Evolutionary conservation across 2,329 filamentous ascomycete species (phyloP).

Genomic region (Phyllachora maydis): DNA sequence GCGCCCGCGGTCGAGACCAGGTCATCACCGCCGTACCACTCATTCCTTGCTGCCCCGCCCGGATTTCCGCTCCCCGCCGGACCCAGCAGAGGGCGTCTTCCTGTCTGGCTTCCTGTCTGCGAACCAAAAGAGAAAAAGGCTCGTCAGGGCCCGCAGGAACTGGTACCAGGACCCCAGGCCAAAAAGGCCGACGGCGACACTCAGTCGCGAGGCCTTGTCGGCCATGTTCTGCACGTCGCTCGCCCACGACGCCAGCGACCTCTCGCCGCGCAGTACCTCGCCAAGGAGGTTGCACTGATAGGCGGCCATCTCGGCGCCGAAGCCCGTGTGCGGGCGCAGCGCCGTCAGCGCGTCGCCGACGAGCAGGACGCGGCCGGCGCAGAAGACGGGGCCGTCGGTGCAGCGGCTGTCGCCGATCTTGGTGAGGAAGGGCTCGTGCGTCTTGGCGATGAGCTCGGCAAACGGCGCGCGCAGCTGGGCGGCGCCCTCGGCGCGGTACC

Average conservation of each 20-base stretch:
- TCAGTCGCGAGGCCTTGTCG: no score
- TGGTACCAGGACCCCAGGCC: no score
- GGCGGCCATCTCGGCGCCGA: conserved; percentile 23
- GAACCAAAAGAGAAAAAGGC: background rate
- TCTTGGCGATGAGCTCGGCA: conserved; percentile 17
- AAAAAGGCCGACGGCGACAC: no score
- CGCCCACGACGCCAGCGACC: no score
- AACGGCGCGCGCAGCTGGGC: conserved; percentile 14
- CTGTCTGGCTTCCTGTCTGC: background rate
- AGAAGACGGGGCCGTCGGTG: conserved; percentile 13
- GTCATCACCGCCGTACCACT: no score
- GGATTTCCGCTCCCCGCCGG: no score
- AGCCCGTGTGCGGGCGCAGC: conserved; percentile 22
- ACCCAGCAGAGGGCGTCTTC: no score
- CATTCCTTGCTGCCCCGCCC: no score
- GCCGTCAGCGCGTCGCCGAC: conserved; percentile 23
- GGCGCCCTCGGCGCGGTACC: conserved; percentile 5
- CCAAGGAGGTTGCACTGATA: conserved; percentile 18
- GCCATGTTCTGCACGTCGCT: no score
- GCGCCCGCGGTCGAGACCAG: no score
- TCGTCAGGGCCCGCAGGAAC: no score
- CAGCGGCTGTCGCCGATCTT: conserved; percentile 20
- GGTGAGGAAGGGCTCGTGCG: conserved; percentile 20
- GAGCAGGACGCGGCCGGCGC: conserved; percentile 18
- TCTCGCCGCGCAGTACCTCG: conserved; percentile 15